A percentile compares a stretch with the other conserved stretches of the same genome.
Conservation (phyloP, 2,329 filamentous ascomycete species). For the Alternaria panax region DNA sequence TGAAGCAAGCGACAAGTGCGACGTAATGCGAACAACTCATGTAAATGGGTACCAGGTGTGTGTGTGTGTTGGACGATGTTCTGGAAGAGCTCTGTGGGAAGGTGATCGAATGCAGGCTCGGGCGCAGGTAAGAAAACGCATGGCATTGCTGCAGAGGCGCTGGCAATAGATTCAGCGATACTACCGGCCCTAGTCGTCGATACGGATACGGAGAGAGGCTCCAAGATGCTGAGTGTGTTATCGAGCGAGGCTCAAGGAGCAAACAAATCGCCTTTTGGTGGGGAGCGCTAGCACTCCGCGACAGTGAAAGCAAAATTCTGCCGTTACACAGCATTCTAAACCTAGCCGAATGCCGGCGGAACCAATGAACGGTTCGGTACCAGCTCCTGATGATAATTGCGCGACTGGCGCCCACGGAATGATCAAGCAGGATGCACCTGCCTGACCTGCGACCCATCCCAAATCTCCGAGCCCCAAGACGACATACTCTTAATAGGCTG, state of each 20-base stretch:
- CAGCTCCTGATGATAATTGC: not conserved
- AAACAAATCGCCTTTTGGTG: not conserved
- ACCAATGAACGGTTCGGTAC: not conserved
- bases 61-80: not conserved
- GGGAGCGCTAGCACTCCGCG: not conserved
- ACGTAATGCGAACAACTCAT: not conserved
- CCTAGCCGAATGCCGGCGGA: not conserved
- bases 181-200: not conserved
- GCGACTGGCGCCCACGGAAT: not conserved
- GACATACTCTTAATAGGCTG: conserved; percentile 11
- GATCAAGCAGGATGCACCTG: conserved; percentile 14
- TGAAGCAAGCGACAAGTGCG: not conserved
- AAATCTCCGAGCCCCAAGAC: conserved; percentile 20
- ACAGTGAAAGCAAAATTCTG: no score
- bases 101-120: not conserved
- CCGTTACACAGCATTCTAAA: no score
- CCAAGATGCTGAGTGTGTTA: not conserved
- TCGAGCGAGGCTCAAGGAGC: not conserved
- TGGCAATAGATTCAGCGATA: no score
- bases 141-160: not conserved
- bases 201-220: not conserved
- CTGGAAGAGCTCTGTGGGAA: not conserved
- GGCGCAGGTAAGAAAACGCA: not conserved
- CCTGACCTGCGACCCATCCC: conserved; percentile 24
- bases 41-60: not conserved